Conservation (phyloP, 2,329 filamentous ascomycete genomes). For the Penicillium psychrosexuale region DNA sequence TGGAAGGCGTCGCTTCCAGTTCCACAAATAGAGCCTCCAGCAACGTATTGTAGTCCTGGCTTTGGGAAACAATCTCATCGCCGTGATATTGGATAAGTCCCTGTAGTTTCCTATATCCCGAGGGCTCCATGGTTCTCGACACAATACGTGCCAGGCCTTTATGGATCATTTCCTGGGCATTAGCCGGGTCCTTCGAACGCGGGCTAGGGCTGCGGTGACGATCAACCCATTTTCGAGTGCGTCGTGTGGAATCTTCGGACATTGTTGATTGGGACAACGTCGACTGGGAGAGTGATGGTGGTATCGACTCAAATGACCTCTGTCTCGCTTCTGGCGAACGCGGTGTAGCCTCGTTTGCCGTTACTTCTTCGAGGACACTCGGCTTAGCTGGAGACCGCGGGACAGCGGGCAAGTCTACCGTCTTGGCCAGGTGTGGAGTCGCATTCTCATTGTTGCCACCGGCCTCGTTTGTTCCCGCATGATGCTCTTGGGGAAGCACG, state of each 20-base stretch:
- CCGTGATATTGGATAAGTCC: constrained; percentile 38
- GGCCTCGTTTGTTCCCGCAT: background rate
- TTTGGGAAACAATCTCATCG: constrained; percentile 35
- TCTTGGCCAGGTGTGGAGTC: constrained; percentile 12
- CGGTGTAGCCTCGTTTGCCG: constrained; percentile 35
- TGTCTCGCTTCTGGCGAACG: constrained; percentile 17
- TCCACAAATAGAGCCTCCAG: constrained; percentile 38
- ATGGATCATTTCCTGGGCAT: constrained; percentile 39
- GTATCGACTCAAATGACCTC: constrained; percentile 10
- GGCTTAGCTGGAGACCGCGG: constrained; percentile 25
- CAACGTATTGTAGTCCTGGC: constrained; percentile 38
- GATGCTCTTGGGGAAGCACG: constrained; percentile 10
- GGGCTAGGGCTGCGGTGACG: constrained; percentile 37
- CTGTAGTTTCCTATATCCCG: constrained; percentile 45
- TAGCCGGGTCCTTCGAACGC: constrained; percentile 38
- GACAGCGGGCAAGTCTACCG: constrained; percentile 16
- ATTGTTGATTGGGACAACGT: constrained; percentile 2
- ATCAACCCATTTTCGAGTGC: constrained; percentile 35
- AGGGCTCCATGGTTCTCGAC: constrained; percentile 38
- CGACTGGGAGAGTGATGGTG: constrained; percentile 10
- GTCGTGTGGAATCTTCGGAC: constrained; percentile 27
- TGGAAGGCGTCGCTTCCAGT: constrained; percentile 33
- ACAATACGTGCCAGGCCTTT: constrained; percentile 39
- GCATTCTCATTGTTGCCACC: constrained; percentile 28
- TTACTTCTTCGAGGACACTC: constrained; percentile 39